Base-by-base conservation (phyloP, 2,329 filamentous ascomycete genomes). In the Hypoxylon sp. region DNA sequence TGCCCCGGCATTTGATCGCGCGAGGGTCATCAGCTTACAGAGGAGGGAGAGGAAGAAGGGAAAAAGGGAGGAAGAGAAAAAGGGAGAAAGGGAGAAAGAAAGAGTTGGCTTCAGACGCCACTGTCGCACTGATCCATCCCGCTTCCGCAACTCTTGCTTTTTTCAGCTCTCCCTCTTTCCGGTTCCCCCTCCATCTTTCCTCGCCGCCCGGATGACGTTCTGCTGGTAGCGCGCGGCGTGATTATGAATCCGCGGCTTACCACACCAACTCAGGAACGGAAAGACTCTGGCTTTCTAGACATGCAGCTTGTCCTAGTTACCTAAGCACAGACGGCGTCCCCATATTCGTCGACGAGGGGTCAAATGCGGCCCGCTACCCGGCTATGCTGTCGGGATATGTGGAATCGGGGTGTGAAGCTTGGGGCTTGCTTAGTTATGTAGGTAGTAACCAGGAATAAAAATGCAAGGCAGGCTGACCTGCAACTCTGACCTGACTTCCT, bases 401-500 rank as follows among this genome's bases (percentile, higher is more conserved):
- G 10, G 4, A n/a, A 4, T 19, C 3, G 32, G 32, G 10, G 32
- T 6, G 32, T 34, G 11, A 13, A 13, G 3, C 32, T 50, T 58
- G 53, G 37, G 37, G n/a, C n/a, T 19, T 13, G n/a, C 15, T 41
- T 19, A n/a, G 37, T 41, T 10, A 39, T n/a, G 13, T 11, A 24
- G 46, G 26, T 11, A 30, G 46, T 49, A 15, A 56, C 62, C 57
- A 52, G 49, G 43, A 58, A 52, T n/a, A 39, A 44, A 22, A 43
- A 67, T 56, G 62, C 65, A 62, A 59, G 58, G 62, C 51, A 60
- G 48, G 62, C 62, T 62, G 62, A 65, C 58, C 55, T 56, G 52
- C 49, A 49, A 62, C 62, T 65, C 63, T 55, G 62, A 59, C 56
- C 51, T 65, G 56, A 56, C 54, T 50, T 22, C 59, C 24, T 22